These are phyloP conservation scores for Skeletonema potamos DNA, from an alignment of 108 stramenopile species.

Conservation along the genomic window DNA sequence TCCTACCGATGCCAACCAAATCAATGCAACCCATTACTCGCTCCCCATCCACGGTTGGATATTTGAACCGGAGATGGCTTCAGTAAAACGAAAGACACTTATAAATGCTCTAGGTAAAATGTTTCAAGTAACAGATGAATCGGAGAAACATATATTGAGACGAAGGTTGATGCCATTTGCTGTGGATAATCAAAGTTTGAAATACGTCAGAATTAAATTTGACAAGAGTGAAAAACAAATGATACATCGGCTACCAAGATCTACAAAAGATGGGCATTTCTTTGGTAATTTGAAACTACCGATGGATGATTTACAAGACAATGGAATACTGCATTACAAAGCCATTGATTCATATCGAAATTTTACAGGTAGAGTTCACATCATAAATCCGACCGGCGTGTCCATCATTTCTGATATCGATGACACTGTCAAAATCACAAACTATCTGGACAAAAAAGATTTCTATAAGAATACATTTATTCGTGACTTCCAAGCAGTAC, in stretches of 20 bases:
- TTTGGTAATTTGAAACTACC: not conserved
- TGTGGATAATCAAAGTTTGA: slow-evolving; percentile 41
- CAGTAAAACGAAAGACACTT: slow-evolving; percentile 26
- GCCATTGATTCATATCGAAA: slow-evolving; percentile 4
- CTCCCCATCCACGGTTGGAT: slow-evolving; percentile 51
- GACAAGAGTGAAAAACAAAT: not conserved
- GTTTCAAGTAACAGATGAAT: slow-evolving; percentile 21
- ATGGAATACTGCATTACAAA: slow-evolving; percentile 6
- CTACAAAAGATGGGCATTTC: slow-evolving; percentile 47
- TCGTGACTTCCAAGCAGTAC: slow-evolving; percentile 38
- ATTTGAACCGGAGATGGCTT: slow-evolving; percentile 40
- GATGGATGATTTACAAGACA: slow-evolving; percentile 2
- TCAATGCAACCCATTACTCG: slow-evolving; percentile 31
- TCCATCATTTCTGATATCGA: slow-evolving; percentile 54
- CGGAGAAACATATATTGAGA: slow-evolving; percentile 21
- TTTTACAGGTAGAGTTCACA: slow-evolving; percentile 26
- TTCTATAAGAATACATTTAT: slow-evolving; percentile 47
- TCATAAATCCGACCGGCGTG: slow-evolving; percentile 26
- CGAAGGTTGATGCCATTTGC: slow-evolving; percentile 40
- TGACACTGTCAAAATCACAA: slow-evolving; percentile 51
- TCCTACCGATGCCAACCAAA: slow-evolving; percentile 28
- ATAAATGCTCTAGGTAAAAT: slow-evolving; percentile 23
- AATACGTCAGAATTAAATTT: slow-evolving; percentile 20
- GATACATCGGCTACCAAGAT: slow-evolving; percentile 15
- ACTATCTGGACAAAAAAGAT: slow-evolving; percentile 41